Evolutionary conservation across 306 rosid species (phyloP), one percentile per base, ranked within the genome.

Genomic region (Ormosia emarginata): DNA sequence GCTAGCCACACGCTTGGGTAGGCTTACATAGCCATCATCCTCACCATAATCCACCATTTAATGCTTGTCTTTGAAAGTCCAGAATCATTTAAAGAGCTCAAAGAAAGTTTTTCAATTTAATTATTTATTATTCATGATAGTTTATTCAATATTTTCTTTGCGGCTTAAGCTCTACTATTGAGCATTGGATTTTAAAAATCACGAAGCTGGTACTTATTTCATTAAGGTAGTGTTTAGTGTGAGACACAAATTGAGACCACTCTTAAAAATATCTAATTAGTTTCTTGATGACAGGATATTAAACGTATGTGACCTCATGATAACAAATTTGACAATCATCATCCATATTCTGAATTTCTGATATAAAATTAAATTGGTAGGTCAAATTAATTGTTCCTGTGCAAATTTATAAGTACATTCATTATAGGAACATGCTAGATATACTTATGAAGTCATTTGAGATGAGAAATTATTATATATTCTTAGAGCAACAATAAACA

Each of bases 1-100:
- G 37, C 77, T 59, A 66, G 57, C 67, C 86, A 86, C 90, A 90
- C 90, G 86, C 86, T 73, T 81, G 81, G 91, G 88, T 90, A 79
- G 96, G 93, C 88, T 81, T 73, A 81, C 82, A 73, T 89, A 52
- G 62, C 88, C 76, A 86, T 91, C 93, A 81, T 63, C 79, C 52
- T 79, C 84, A 12, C 65, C 59, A 15, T 64, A 44, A 75, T 86
- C 75, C 85, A 67, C 80, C 78, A 80, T 62, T 66, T 46, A 30
- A 68, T 77, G 52, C 18, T 49, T 75, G 53, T 4, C 61, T 50
- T 33, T 80, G 74, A 34, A 71, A 73, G 57, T 74, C 79, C 56
- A 74, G 24, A n/a, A 32, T 56, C 24, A 67, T 55, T 63, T 34
- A 37, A 74, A 41, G 50, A 64, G 29, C 57, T 17, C 39, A 52